Percentiles rank a stretch among this genome's conserved stretches.
Conservation (phyloP, 1,284 basidiomycete species). For the Porogramme epimiltina region DNA sequence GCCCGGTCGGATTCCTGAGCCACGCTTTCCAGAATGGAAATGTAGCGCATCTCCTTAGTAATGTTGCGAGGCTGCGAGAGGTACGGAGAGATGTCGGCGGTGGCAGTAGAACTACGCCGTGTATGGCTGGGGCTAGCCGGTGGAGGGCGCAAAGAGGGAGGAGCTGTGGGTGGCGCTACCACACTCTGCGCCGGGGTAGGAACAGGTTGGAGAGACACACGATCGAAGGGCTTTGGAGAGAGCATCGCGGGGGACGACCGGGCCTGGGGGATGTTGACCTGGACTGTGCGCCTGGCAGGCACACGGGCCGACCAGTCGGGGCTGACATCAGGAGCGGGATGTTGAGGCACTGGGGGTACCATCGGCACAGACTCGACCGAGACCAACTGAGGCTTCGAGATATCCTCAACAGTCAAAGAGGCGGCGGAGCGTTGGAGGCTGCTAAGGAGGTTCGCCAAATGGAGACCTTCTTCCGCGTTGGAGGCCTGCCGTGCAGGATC, state of each 20-base stretch:
- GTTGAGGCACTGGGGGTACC: conserved; percentile 9
- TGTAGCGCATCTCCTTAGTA: conserved; percentile 65
- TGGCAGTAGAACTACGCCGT: conserved; percentile 29
- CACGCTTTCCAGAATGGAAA: conserved; percentile 74
- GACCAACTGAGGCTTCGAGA: conserved; percentile 2
- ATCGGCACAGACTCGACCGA: conserved; percentile 4
- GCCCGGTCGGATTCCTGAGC: conserved; percentile 70
- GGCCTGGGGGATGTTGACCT: conserved; percentile 1
- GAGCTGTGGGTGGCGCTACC: not conserved
- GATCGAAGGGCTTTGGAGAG: conserved; percentile 3
- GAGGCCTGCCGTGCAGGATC: conserved; percentile 12
- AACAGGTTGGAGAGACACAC: not conserved
- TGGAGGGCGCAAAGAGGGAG: conserved; percentile 4
- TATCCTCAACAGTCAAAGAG: conserved; percentile 6
- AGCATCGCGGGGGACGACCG: conserved; percentile 4
- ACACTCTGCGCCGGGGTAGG: not conserved
- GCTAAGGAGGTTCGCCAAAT: conserved; percentile 67
- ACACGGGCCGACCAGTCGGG: conserved; percentile 16
- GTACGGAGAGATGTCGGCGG: conserved; percentile 68
- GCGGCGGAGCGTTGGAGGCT: conserved; percentile 53
- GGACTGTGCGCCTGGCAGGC: conserved; percentile 6
- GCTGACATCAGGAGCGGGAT: conserved; percentile 1
- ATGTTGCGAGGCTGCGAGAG: conserved; percentile 54
- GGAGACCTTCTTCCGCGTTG: conserved; percentile 45
- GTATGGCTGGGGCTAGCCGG: conserved; percentile 9